These are phyloP conservation scores for Guadua angustifolia DNA, from an alignment of 176 grass and related monocot genomes.

Conservation along the genomic window DNA sequence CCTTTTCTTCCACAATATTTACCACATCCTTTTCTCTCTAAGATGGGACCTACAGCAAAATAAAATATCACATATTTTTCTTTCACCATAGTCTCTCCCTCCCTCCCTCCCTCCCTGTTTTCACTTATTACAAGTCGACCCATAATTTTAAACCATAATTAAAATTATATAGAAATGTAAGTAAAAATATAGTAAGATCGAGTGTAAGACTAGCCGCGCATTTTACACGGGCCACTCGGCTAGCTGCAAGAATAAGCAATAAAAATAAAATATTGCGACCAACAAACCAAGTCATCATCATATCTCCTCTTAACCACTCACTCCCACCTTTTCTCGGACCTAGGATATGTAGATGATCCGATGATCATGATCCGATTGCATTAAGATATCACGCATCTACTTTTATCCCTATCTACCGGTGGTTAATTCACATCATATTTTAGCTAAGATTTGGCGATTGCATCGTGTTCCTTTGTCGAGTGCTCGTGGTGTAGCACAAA, in stretches of 20 bases:
- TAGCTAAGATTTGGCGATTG: constrained; percentile 56
- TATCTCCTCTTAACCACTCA: not conserved
- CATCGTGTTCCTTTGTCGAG: constrained; percentile 53
- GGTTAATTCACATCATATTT: constrained; percentile 52
- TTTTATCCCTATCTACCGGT: constrained; percentile 38
- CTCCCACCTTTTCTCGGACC: not conserved
- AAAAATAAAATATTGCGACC: not conserved
- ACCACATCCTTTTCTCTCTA: no score
- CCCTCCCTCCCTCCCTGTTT: no score
- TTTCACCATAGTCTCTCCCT: no score
- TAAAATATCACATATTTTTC: no score
- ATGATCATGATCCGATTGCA: not conserved
- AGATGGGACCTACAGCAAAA: no score
- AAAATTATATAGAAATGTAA: no score
- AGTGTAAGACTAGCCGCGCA: no score
- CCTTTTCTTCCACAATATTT: no score
- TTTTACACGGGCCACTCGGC: no score
- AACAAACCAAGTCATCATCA: not conserved
- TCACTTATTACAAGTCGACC: no score
- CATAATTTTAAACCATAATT: no score
- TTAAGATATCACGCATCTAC: constrained; percentile 1
- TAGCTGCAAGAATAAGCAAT: not conserved
- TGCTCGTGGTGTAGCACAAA: constrained; percentile 38
- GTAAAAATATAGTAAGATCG: no score
- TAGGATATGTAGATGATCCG: not conserved